These are phyloP conservation scores for Fragilariopsis cylindrus DNA, from an alignment of 108 stramenopile species.

Conservation along the genomic window DNA sequence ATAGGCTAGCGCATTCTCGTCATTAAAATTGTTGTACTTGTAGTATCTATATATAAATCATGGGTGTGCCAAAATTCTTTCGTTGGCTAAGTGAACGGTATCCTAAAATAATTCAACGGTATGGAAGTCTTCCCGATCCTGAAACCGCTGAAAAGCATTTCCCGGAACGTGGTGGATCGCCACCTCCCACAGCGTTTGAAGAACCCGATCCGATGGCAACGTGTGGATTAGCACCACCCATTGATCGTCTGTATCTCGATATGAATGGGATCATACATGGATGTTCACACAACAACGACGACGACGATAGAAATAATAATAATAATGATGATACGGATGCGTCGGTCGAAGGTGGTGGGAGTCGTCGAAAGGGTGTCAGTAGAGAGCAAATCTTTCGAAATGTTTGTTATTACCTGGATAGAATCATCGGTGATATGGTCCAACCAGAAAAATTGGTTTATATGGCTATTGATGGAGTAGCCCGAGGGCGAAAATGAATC, in stretches of 20 bases:
- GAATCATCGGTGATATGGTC: constrained; percentile 88
- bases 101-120: constrained; percentile 96
- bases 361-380: constrained; percentile 25
- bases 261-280: constrained; percentile 99
- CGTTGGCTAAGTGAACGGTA: constrained; percentile 98
- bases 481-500: constrained; percentile 99
- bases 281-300: constrained; percentile 91
- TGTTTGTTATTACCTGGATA: constrained; percentile 89
- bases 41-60: constrained; percentile 17
- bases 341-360: constrained; percentile 6
- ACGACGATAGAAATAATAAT: constrained; percentile 41
- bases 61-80: constrained; percentile 99
- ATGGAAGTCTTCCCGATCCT: constrained; percentile 61
- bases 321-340: constrained; percentile 35
- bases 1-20: too few relatives aligned
- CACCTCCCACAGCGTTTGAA: constrained; percentile 26
- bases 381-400: constrained; percentile 78
- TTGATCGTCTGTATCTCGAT: constrained; percentile 96
- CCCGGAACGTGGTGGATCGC: constrained; percentile 9
- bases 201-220: constrained; percentile 49
- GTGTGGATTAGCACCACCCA: constrained; percentile 70
- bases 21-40: too few relatives aligned
- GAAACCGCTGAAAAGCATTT: constrained; percentile 59
- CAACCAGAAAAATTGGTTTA: constrained; percentile 88
- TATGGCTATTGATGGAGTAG: constrained; percentile 98